Conservation (phyloP, 2,329 filamentous ascomycete genomes). For the Ceratocystis harringtonii region DNA sequence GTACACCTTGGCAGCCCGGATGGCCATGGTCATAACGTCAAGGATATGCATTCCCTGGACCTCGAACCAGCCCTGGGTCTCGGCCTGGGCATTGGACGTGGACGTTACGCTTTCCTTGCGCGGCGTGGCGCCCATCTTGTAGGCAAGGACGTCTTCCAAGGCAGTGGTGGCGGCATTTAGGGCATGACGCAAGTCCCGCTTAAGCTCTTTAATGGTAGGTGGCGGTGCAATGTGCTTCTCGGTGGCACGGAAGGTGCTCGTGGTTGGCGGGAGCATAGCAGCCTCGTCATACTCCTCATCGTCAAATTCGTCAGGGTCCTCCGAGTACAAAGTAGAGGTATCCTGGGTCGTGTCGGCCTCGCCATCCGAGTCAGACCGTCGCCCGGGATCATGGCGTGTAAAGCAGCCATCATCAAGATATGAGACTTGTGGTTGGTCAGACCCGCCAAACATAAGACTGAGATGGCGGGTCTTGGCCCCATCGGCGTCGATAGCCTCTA, state of each 20-base stretch:
- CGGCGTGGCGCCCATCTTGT: constrained; percentile 18
- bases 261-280: constrained; percentile 86
- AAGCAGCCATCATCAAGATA: constrained; percentile 3
- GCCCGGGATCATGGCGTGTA: not conserved
- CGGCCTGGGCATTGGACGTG: constrained; percentile 28
- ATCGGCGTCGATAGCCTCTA: constrained; percentile 29
- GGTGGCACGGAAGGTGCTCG: constrained; percentile 84
- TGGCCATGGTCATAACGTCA: constrained; percentile 87
- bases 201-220: constrained; percentile 67
- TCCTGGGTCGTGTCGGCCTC: constrained; percentile 10
- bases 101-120: constrained; percentile 21
- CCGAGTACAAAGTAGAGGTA: constrained; percentile 14
- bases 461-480: constrained; percentile 31
- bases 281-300: constrained; percentile 50
- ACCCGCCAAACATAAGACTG: constrained; percentile 16
- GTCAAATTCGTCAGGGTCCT: constrained; percentile 23
- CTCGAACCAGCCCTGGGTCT: constrained; percentile 53
- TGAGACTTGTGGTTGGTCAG: constrained; percentile 30
- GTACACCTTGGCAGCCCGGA: constrained; percentile 87
- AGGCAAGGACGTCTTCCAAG: constrained; percentile 40
- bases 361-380: constrained; percentile 20
- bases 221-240: constrained; percentile 70
- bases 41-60: constrained; percentile 84
- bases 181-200: constrained; percentile 48
- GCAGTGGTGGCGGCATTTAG: constrained; percentile 55